A percentile compares a stretch with the other conserved stretches of the same genome.
phyloP scores from a whole-genome alignment of 129 eudicot genomes.

The Scalesia atractyloides region DNA sequence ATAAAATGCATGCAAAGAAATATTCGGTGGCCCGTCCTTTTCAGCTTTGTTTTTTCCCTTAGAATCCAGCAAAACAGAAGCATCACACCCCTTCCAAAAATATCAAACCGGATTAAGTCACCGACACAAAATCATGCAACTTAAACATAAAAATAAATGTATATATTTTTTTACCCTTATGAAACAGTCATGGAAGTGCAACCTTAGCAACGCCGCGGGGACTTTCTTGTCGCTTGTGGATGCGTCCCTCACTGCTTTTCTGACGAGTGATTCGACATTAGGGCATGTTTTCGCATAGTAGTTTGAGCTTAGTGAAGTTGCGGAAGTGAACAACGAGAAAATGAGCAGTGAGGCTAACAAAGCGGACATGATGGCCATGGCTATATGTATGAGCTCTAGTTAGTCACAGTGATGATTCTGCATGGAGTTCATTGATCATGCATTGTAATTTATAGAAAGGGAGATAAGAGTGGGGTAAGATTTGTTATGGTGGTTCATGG shows the following conservation, averaged over 20 bases:
- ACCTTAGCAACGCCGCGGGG: conserved; percentile 22
- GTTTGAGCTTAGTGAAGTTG: conserved; percentile 7
- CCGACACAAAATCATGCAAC: no score
- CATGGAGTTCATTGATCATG: conserved; percentile 38
- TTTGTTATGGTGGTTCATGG: conserved; percentile 34
- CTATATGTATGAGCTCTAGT: background rate
- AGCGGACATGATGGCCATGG: conserved; percentile 4
- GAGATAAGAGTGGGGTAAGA: conserved; percentile 20
- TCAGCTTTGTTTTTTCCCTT: conserved; percentile 18
- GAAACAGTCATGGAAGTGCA: conserved; percentile 23
- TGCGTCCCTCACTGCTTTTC: conserved; percentile 22
- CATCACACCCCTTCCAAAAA: conserved; percentile 14
- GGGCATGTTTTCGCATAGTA: conserved; percentile 22
- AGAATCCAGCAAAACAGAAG: conserved; percentile 21
- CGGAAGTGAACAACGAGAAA: conserved; percentile 10
- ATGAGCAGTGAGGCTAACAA: conserved; percentile 16
- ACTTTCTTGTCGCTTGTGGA: conserved; percentile 19
- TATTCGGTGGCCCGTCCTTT: conserved; percentile 19
- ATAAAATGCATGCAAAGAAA: conserved; percentile 20
- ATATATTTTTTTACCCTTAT: background rate
- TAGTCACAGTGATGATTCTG: conserved; percentile 20
- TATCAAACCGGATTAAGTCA: no score
- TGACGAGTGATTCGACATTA: conserved; percentile 19
- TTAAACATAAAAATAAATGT: no score
- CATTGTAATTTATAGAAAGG: conserved; percentile 34